Conservation (phyloP, 2,329 filamentous ascomycete genomes). For the Pseudogymnoascus sp. region DNA sequence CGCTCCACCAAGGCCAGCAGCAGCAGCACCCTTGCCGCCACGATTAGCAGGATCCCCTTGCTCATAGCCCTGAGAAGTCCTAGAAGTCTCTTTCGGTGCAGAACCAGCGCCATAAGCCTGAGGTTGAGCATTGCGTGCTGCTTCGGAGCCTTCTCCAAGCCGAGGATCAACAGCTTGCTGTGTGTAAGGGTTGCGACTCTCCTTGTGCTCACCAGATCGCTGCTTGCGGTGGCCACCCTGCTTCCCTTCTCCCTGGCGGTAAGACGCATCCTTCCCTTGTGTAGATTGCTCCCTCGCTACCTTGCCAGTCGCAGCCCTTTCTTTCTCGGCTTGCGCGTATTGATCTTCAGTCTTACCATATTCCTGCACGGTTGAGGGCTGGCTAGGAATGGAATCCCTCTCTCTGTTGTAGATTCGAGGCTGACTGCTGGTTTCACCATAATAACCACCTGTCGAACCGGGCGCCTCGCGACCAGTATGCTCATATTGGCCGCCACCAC, state of each 20-base stretch:
- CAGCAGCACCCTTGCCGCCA: neutral
- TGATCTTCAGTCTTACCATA: neutral
- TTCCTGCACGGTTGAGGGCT: neutral
- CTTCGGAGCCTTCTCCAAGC: neutral
- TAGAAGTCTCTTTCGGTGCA: neutral
- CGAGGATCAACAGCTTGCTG: conserved; percentile 9
- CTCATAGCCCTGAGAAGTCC: neutral
- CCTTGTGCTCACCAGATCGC: neutral
- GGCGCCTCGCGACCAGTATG: neutral
- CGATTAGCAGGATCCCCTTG: neutral
- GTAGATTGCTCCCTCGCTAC: neutral
- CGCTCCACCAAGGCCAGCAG: neutral
- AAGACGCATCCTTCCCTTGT: neutral
- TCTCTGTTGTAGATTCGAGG: neutral
- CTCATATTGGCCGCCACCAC: conserved; percentile 13
- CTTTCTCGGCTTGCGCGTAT: neutral
- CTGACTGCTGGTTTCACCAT: neutral
- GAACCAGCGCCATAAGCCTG: neutral
- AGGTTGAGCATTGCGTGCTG: conserved; percentile 23
- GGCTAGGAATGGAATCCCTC: neutral
- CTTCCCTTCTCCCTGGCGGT: neutral
- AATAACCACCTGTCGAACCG: neutral
- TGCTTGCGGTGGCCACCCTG: neutral
- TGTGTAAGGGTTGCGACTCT: conserved; percentile 4
- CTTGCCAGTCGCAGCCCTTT: neutral